A percentile compares a stretch with the other conserved stretches of the same genome.
Conservation (phyloP, 139 green algal genomes). For the Closterium sp. region DNA sequence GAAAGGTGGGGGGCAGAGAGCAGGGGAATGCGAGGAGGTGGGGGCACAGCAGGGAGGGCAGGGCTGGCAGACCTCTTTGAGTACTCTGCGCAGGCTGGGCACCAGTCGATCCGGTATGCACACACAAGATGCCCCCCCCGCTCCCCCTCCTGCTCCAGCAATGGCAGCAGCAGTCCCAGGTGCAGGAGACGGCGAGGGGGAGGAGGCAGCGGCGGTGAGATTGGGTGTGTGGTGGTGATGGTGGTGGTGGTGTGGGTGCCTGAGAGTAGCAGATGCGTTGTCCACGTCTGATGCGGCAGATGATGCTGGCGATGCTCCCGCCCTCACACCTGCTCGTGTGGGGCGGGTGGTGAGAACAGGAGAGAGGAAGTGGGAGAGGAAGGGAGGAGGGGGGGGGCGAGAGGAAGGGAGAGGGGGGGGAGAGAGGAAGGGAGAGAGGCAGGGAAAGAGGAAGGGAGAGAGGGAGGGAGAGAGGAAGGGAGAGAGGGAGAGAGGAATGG, state of each 20-base stretch:
- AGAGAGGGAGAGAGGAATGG: too few relatives aligned
- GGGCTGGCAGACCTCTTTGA: background rate
- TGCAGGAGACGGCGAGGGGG: background rate
- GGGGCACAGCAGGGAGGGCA: background rate
- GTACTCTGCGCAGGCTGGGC: background rate
- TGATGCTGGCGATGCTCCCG: constrained; percentile 9
- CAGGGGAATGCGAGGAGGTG: background rate
- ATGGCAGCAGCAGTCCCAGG: background rate
- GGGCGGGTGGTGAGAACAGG: too few relatives aligned
- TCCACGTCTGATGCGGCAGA: constrained; percentile 26
- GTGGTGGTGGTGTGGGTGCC: background rate
- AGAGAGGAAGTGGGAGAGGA: too few relatives aligned
- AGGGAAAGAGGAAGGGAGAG: too few relatives aligned
- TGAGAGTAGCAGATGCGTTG: constrained; percentile 1
- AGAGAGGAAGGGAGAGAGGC: too few relatives aligned
- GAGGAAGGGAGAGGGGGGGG: too few relatives aligned
- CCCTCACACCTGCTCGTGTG: background rate
- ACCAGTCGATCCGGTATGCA: background rate
- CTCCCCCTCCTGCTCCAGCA: background rate
- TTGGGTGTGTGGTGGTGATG: background rate
- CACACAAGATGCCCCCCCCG: background rate
- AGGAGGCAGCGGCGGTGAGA: background rate
- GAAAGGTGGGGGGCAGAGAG: background rate
- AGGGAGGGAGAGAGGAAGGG: too few relatives aligned
- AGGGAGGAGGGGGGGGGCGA: too few relatives aligned